Percentiles rank a stretch among this genome's conserved stretches.
phyloP scores from a whole-genome alignment of 768 basidiomycete genomes.

The Termitomyces bulborhizus region DNA sequence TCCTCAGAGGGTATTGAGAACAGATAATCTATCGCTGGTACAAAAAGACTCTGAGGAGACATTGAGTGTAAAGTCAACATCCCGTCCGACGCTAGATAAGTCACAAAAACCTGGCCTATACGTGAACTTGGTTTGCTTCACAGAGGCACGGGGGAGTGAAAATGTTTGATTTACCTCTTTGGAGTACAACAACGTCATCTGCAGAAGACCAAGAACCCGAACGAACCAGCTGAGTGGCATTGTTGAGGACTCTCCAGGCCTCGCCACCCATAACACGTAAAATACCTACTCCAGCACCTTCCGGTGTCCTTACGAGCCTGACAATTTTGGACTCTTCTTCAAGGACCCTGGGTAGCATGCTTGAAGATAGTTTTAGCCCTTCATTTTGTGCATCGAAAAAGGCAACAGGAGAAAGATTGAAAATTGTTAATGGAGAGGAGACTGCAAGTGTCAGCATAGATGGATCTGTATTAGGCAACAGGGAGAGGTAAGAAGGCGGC shows the following conservation, averaged over 20 bases:
- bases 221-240: conserved; percentile 41
- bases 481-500: conserved; percentile 44
- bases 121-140: not conserved
- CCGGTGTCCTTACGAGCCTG: conserved; percentile 70
- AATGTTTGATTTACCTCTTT: conserved; percentile 41
- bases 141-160: not conserved
- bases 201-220: conserved; percentile 47
- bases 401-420: conserved; percentile 47
- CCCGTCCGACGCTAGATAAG: conserved; percentile 45
- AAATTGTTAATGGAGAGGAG: conserved; percentile 59
- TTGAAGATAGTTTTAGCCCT: conserved; percentile 40
- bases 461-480: conserved; percentile 43
- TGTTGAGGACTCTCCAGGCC: conserved; percentile 49
- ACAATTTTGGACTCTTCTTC: conserved; percentile 49
- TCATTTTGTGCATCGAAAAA: conserved; percentile 60
- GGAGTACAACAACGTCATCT: conserved; percentile 67
- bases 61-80: conserved; percentile 49
- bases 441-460: conserved; percentile 52
- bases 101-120: conserved; percentile 48
- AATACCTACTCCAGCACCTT: conserved; percentile 70
- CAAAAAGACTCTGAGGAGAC: conserved; percentile 31
- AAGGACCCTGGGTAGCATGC: conserved; percentile 29
- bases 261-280: conserved; percentile 56
- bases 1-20: conserved; percentile 59
- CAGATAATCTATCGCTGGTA: conserved; percentile 52